Evolutionary conservation across 2,329 filamentous ascomycete species (phyloP).

Genomic region (Penicillium sp.): DNA sequence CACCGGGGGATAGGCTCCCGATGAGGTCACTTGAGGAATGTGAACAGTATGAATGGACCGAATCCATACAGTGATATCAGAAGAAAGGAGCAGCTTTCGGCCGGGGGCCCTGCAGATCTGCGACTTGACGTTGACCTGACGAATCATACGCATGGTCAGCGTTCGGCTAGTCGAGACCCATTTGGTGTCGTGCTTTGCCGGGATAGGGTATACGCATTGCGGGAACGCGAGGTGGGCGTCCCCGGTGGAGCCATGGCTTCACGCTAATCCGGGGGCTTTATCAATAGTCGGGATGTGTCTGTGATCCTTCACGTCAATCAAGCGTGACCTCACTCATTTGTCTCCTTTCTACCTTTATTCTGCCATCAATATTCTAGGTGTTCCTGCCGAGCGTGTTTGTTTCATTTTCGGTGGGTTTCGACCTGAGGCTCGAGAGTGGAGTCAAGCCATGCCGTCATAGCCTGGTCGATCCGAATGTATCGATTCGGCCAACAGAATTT

Average conservation of each 20-base stretch:
- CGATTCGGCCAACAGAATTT: slow-evolving; percentile 4
- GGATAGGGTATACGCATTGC: slow-evolving; percentile 7
- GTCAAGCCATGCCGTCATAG: slow-evolving; percentile 20
- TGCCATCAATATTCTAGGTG: neutral
- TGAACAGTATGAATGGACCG: slow-evolving; percentile 14
- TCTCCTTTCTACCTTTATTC: too few relatives aligned
- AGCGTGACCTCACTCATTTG: neutral
- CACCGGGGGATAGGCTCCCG: slow-evolving; percentile 10
- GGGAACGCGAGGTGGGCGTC: slow-evolving; percentile 12
- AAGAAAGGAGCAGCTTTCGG: neutral
- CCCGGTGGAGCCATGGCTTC: slow-evolving; percentile 1
- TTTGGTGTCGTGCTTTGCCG: slow-evolving; percentile 1
- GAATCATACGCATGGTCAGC: slow-evolving; percentile 14
- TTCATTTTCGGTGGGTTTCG: neutral
- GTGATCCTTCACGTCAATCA: neutral
- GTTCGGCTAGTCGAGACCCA: slow-evolving; percentile 9
- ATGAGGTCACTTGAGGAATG: slow-evolving; percentile 29
- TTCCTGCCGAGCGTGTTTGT: neutral
- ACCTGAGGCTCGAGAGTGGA: slow-evolving; percentile 21
- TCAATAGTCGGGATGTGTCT: neutral
- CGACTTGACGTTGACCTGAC: slow-evolving; percentile 14
- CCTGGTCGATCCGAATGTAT: slow-evolving; percentile 15
- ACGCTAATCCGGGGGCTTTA: slow-evolving; percentile 5
- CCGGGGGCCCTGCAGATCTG: slow-evolving; percentile 23
- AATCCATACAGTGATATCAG: neutral